phyloP scores from a whole-genome alignment of 352 stramenopile genomes.

The Globisporangium orthogonon region DNA sequence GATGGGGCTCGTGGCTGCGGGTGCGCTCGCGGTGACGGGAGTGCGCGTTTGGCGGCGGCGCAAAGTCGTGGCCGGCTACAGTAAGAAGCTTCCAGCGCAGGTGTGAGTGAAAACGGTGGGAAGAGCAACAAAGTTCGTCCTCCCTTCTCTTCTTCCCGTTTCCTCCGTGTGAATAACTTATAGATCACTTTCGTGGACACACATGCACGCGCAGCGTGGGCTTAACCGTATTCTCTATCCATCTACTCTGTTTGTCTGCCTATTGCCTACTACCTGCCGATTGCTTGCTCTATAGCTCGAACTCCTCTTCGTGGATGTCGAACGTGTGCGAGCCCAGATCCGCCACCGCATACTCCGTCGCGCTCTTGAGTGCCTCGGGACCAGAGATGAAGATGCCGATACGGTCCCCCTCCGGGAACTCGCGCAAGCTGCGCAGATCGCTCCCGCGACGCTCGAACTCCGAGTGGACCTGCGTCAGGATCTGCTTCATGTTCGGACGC shows the following conservation, averaged over 20 bases:
- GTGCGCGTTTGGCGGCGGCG: not conserved
- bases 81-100: not conserved
- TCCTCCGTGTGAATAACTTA: conserved; percentile 1
- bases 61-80: not conserved
- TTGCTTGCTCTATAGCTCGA: conserved; percentile 10
- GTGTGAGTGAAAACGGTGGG: not conserved
- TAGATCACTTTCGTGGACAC: not conserved
- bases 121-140: too few relatives aligned
- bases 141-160: not conserved
- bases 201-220: not conserved
- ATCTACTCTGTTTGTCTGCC: not conserved
- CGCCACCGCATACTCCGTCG: conserved; percentile 6
- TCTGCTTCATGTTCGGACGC: conserved; percentile 22
- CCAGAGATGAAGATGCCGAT: conserved; percentile 41
- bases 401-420: not conserved
- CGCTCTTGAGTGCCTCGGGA: conserved; percentile 25
- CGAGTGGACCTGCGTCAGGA: conserved; percentile 23
- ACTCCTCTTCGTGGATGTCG: conserved; percentile 23
- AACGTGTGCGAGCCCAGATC: conserved; percentile 12
- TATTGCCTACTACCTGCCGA: not conserved
- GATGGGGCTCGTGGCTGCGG: not conserved
- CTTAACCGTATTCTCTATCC: not conserved
- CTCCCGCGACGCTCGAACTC: conserved; percentile 2
- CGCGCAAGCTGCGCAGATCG: not conserved
- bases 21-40: not conserved